phyloP scores from a whole-genome alignment of 2,329 filamentous ascomycete species.

The Fusarium solani-melongenae region DNA sequence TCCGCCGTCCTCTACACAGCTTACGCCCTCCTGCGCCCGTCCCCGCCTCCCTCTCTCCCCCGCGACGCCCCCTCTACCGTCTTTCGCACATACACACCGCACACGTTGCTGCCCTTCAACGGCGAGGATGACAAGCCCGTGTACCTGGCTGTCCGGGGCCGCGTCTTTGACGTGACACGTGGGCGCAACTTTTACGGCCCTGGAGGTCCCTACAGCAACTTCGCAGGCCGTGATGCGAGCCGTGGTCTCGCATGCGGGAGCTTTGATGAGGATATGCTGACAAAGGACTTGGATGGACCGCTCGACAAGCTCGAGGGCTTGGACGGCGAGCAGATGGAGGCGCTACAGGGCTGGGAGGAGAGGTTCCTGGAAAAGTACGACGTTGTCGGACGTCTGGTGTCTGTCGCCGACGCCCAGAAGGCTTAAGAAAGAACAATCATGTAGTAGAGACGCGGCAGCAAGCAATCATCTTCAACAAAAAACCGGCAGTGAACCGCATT shows the following conservation, averaged over 20 bases:
- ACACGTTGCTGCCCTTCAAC: conserved; percentile 86
- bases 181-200: conserved; percentile 97
- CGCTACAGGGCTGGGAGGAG: conserved; percentile 91
- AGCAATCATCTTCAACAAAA: background rate
- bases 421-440: background rate
- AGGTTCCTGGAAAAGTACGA: conserved; percentile 94
- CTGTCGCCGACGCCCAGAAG: conserved; percentile 52
- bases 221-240: conserved; percentile 91
- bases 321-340: conserved; percentile 80
- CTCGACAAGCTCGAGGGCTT: conserved; percentile 81
- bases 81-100: conserved; percentile 78
- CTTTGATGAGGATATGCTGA: conserved; percentile 96
- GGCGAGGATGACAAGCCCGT: conserved; percentile 79
- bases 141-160: conserved; percentile 90
- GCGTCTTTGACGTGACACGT: conserved; percentile 88
- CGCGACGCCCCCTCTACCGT: conserved; percentile 67
- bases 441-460: background rate
- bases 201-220: conserved; percentile 94
- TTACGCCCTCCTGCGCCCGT: conserved; percentile 65
- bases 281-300: conserved; percentile 86
- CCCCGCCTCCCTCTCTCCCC: conserved; percentile 59
- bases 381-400: conserved; percentile 88
- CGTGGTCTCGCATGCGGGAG: conserved; percentile 89
- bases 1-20: conserved; percentile 67
- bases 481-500: conserved; percentile 23